Percentiles rank a stretch among this genome's conserved stretches.
Evolutionary conservation across 2,329 filamentous ascomycete genomes (phyloP).

Genomic region (Curvularia sp.): DNA sequence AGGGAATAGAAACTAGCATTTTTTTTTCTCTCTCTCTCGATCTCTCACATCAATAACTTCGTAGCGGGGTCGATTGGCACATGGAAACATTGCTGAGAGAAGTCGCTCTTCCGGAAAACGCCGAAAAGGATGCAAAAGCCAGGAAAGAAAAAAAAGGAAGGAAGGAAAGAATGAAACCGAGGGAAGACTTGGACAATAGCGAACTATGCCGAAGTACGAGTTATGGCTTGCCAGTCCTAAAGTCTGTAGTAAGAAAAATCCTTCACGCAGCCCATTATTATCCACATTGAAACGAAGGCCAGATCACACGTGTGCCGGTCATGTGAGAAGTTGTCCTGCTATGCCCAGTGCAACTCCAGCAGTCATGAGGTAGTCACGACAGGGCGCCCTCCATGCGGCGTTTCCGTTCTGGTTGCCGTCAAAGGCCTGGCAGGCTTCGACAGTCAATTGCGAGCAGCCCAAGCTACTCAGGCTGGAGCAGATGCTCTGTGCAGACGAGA

Average conservation of each 20-base stretch:
- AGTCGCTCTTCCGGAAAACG: neutral
- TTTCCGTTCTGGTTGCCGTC: conserved; percentile 48
- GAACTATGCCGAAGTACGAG: neutral
- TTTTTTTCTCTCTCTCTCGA: neutral
- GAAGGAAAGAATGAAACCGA: too few species aligned
- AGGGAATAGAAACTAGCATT: neutral
- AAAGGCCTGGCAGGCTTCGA: conserved; percentile 56
- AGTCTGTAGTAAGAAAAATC: neutral
- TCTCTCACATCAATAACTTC: neutral
- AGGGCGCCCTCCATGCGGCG: conserved; percentile 31
- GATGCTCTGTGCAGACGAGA: conserved; percentile 38
- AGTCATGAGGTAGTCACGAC: conserved; percentile 30
- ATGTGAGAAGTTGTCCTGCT: conserved; percentile 49
- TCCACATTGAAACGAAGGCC: conserved; percentile 31
- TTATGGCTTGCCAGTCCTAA: neutral
- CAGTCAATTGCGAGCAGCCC: conserved; percentile 59
- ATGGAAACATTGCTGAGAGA: neutral
- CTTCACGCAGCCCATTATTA: conserved; percentile 20
- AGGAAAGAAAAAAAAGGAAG: neutral
- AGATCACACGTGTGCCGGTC: conserved; percentile 6
- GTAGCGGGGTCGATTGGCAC: neutral
- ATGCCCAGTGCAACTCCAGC: conserved; percentile 51
- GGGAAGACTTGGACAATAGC: too few species aligned
- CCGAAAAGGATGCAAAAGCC: neutral
- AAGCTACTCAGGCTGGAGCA: conserved; percentile 51